These are phyloP conservation scores for Fomitopsis palustris DNA, from an alignment of 1,284 basidiomycete species.

Conservation along the genomic window DNA sequence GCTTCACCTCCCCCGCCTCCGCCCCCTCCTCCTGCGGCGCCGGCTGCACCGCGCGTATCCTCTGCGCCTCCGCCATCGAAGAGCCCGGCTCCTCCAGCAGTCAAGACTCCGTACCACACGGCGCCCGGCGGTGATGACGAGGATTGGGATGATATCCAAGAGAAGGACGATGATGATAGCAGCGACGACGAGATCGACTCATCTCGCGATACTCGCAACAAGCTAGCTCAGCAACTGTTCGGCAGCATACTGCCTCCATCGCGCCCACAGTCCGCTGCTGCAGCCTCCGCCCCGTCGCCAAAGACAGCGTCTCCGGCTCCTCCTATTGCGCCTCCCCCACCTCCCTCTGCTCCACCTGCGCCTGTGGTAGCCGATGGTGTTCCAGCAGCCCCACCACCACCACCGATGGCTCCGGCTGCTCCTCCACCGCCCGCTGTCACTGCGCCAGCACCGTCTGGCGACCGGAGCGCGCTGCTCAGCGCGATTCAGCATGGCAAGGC, in stretches of 20 bases:
- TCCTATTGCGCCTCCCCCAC: conserved; percentile 32
- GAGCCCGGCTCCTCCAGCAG: conserved; percentile 39
- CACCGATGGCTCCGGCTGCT: conserved; percentile 31
- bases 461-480: conserved; percentile 69
- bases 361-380: conserved; percentile 27
- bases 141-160: conserved; percentile 84
- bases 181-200: conserved; percentile 77
- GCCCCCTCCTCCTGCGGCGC: neutral
- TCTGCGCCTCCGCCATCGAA: conserved; percentile 22
- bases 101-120: conserved; percentile 57
- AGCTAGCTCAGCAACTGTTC: conserved; percentile 79
- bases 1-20: conserved; percentile 25
- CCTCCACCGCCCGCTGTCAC: conserved; percentile 36
- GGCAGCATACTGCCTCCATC: conserved; percentile 58
- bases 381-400: conserved; percentile 30
- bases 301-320: conserved; percentile 31
- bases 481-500: conserved; percentile 82
- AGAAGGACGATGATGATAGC: conserved; percentile 70
- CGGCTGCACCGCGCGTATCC: conserved; percentile 15
- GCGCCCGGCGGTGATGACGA: conserved; percentile 62
- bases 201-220: conserved; percentile 62
- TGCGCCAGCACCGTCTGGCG: conserved; percentile 40
- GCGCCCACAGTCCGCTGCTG: conserved; percentile 43
- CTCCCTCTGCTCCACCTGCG: conserved; percentile 34
- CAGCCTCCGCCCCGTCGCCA: conserved; percentile 25